Base-by-base conservation (phyloP, 371 early-diverging fungal species). In the Entomophthora muscae region DNA sequence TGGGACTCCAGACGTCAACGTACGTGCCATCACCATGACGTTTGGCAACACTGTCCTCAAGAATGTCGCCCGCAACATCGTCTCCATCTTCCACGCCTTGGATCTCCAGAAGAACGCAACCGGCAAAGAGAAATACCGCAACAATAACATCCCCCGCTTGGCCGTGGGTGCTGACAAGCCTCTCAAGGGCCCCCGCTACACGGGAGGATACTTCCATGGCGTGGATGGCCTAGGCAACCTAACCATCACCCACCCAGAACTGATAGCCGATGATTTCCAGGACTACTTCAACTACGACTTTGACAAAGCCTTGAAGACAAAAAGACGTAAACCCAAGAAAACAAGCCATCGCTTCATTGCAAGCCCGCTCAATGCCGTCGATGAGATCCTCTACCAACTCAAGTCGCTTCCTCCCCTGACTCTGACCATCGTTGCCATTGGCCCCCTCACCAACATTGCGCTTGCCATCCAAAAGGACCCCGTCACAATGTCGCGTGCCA, bases 371-470 rank as follows among this genome's bases (percentile, higher is more conserved):
- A 56, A 69, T 31, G 76, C 75, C 0, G 73, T 72, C 1, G 74
- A 75, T 42, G 78, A 78, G 62, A 76, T 80, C 10, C 31, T 78
- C 26, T 59, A 67, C 32, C 81, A 78, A 53, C 61, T 80, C 21
- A 65, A 66, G 21, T 51, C 70, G 2, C 72, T 73, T 0, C 69
- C 70, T 52, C 73, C 78, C 29, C 63, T 76, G n/a, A 75, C 79
- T 0, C 54, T 82, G 10, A 73, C 76, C 1, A 67, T 82, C 30
- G 67, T 76, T 53, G 76, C 75, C 5, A 52, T 82, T 13, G 82
- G n/a, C n/a, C n/a, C n/a, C n/a, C n/a, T n/a, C n/a, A n/a, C n/a
- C n/a, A n/a, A n/a, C n/a, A n/a, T n/a, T n/a, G n/a, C n/a, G n/a
- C n/a, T n/a, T n/a, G n/a, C n/a, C n/a, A n/a, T n/a, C n/a, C n/a